phyloP scores from a whole-genome alignment of 2,329 filamentous ascomycete species.

The Colletotrichum noveboracense region DNA sequence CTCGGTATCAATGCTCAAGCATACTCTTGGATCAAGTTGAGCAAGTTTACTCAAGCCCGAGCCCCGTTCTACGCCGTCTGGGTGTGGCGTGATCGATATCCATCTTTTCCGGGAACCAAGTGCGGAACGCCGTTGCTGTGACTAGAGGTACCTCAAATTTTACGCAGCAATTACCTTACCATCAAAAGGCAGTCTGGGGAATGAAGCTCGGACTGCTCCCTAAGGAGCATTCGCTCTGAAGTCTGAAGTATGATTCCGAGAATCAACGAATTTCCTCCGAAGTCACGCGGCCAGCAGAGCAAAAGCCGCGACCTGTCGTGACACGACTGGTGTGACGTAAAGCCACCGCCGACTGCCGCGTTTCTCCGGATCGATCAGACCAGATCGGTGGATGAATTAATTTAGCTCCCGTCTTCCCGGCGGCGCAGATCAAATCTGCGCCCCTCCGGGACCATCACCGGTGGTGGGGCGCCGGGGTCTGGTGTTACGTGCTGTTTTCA shows the following conservation, averaged over 20 bases:
- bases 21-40: not conserved
- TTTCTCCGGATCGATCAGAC: not conserved
- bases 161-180: not conserved
- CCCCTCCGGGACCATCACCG: not conserved
- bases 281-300: not conserved
- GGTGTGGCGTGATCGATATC: not conserved
- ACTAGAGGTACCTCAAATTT: not conserved
- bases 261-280: slow-evolving; percentile 3
- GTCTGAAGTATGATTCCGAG: not conserved
- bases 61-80: not conserved
- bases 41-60: not conserved
- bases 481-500: slow-evolving; percentile 1
- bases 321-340: slow-evolving; percentile 2
- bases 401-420: slow-evolving; percentile 10
- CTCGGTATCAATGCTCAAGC: not conserved
- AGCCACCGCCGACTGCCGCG: not conserved
- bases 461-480: slow-evolving; percentile 12
- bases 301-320: slow-evolving; percentile 15
- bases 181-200: not conserved
- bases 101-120: not conserved
- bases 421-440: not conserved
- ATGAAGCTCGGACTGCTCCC: not conserved
- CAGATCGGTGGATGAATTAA: not conserved
- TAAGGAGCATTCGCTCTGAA: not conserved
- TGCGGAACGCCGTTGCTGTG: not conserved